Evolutionary conservation across 176 grass and related monocot genomes (phyloP).

Genomic region (Lolium rigidum): DNA sequence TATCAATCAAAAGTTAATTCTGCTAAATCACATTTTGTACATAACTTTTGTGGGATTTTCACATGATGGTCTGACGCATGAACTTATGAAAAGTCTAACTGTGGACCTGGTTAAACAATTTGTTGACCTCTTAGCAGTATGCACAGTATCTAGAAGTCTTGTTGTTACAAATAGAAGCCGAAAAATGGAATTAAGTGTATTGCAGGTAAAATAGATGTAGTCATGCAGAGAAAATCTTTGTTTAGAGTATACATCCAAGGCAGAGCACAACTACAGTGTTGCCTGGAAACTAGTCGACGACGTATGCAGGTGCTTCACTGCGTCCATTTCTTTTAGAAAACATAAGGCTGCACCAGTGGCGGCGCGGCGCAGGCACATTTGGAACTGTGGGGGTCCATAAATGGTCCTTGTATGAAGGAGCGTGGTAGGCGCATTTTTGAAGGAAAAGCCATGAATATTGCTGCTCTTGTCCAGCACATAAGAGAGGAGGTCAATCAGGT

Average conservation of each 20-base stretch:
- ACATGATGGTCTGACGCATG: not conserved
- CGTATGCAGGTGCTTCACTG: not conserved
- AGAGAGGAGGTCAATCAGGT: no score
- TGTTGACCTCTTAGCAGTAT: not conserved
- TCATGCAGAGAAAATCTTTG: not conserved
- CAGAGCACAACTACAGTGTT: slow-evolving; percentile 22
- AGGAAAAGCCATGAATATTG: no score
- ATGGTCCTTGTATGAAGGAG: not conserved
- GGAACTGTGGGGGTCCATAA: not conserved
- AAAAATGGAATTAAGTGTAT: not conserved
- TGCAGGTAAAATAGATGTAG: slow-evolving; percentile 7
- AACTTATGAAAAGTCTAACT: slow-evolving; percentile 17
- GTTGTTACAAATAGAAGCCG: slow-evolving; percentile 2
- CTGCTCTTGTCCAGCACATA: no score
- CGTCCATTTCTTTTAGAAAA: slow-evolving; percentile 25
- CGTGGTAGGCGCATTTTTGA: no score
- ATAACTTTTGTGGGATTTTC: not conserved
- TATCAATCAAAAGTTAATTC: slow-evolving; percentile 13
- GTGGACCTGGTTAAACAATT: not conserved
- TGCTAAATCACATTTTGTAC: slow-evolving; percentile 4
- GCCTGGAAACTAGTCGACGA: not conserved
- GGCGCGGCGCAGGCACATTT: not conserved
- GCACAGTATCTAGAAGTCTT: slow-evolving; percentile 18
- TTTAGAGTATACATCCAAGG: not conserved
- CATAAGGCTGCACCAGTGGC: not conserved